Base-by-base conservation (phyloP, 2,329 filamentous ascomycete genomes). In the Zymoseptoria crescenta region DNA sequence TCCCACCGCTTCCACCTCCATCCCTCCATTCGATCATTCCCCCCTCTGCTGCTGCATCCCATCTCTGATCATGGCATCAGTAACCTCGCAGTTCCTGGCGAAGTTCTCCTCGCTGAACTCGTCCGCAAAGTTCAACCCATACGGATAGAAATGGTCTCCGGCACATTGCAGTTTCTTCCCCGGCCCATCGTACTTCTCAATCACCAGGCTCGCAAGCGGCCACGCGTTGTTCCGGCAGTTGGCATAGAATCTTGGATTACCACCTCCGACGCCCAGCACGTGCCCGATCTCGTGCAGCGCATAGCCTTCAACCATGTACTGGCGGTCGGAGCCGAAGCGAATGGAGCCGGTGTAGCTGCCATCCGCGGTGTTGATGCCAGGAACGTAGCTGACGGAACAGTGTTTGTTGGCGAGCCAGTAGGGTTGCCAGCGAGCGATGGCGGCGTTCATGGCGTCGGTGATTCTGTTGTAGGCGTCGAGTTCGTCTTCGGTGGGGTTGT, bases 401-500 rank as follows among this genome's bases (percentile, higher is more conserved):
- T 55, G 54, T 29, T 63, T 64, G 51, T 53, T 57, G 54, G 54
- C 48, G 50, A 57, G 57, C 45, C 56, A 35, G 41, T 56, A 54
- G 19, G 35, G 51, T 8, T 45, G 20, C 48, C 57, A 59, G 30
- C 61, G 61, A 24, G 56, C 55, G 5, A 58, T 50, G 55, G 59
- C 61, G 35, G 53, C 24, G 54, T 51, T 55, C 59, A 63, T 63
- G 48, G 61, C 61, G 10, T 28, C 30, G 41, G 55, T 55, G 54
- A 63, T 63, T 45, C 56, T 50, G 20, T 21, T 28, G 56, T 63
- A 61, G 52, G 61, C 61, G n/a, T 60, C 61, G 20, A 49, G 13
- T 53, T 63, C 45, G 54, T 63, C 59, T 27, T 56, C 51, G 24
- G 56, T 59, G 28, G 61, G 59, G 35, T 53, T 72, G 3, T 73